These are phyloP conservation scores for Vaccinium myrtillus DNA, from an alignment of 148 eudicot species.

Conservation along the genomic window DNA sequence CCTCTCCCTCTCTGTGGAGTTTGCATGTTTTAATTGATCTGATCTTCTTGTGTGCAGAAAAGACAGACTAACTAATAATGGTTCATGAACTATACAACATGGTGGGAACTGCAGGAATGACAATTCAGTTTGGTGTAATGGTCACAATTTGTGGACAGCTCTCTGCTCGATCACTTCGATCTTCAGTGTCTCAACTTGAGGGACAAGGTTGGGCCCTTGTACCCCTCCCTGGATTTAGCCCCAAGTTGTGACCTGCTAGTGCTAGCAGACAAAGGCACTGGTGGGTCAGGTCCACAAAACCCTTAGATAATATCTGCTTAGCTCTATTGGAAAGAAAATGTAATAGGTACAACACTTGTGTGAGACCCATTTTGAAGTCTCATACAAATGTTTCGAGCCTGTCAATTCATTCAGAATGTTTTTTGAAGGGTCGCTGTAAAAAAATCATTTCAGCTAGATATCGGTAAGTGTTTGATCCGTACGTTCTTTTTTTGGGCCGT, in stretches of 20 bases:
- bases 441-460: too few relatives aligned
- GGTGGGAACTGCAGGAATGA: neutral
- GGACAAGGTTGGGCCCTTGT: conserved; percentile 16
- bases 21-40: neutral
- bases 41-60: neutral
- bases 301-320: neutral
- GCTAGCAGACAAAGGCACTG: neutral
- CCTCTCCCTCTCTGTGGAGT: neutral
- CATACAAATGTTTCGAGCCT: too few relatives aligned
- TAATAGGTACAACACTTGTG: too few relatives aligned
- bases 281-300: neutral
- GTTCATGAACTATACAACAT: neutral
- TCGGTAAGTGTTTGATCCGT: too few relatives aligned
- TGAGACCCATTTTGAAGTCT: too few relatives aligned
- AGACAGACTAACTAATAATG: neutral
- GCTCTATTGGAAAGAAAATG: neutral
- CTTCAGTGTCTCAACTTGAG: conserved; percentile 4
- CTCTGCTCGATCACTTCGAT: neutral
- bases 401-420: too few relatives aligned
- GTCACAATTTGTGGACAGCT: neutral
- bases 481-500: too few relatives aligned
- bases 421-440: too few relatives aligned
- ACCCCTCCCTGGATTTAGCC: neutral
- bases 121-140: neutral
- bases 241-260: neutral